A percentile compares a stretch with the other conserved stretches of the same genome.
phyloP scores from a whole-genome alignment of 805 yeast species.

The Candida germanica region DNA sequence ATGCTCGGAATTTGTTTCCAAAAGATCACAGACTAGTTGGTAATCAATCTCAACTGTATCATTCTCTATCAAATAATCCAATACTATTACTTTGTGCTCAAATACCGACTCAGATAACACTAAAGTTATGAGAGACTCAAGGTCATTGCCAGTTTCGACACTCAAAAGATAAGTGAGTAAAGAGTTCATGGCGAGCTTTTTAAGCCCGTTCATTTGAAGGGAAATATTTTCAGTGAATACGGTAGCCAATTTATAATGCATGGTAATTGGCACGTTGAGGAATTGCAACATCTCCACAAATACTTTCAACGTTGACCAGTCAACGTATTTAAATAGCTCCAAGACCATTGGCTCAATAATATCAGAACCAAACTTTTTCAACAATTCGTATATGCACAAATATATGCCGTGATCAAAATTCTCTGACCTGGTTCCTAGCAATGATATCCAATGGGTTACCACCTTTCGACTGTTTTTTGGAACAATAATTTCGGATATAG shows the following conservation, averaged over 20 bases:
- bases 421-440: constrained; percentile 9
- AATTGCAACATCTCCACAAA: constrained; percentile 20
- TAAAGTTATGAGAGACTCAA: constrained; percentile 3
- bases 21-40: constrained; percentile 1
- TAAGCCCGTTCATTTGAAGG: constrained; percentile 11
- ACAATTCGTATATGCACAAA: constrained; percentile 35
- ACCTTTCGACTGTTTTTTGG: not conserved
- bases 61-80: constrained; percentile 3
- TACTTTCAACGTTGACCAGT: constrained; percentile 32
- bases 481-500: constrained; percentile 38
- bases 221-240: constrained; percentile 33
- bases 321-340: constrained; percentile 9
- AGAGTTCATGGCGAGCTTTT: constrained; percentile 8
- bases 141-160: not conserved
- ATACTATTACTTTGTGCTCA: constrained; percentile 2
- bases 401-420: constrained; percentile 53
- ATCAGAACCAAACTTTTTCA: constrained; percentile 8
- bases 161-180: constrained; percentile 5
- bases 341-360: not conserved
- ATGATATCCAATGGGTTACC: constrained; percentile 44
- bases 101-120: not conserved
- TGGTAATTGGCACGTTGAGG: constrained; percentile 4
- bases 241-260: constrained; percentile 23
- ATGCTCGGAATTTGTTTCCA: not conserved
- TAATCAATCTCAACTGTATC: not conserved